Conservation (phyloP, 495 filamentous ascomycete species). For the Parachaetomium inaequale region DNA sequence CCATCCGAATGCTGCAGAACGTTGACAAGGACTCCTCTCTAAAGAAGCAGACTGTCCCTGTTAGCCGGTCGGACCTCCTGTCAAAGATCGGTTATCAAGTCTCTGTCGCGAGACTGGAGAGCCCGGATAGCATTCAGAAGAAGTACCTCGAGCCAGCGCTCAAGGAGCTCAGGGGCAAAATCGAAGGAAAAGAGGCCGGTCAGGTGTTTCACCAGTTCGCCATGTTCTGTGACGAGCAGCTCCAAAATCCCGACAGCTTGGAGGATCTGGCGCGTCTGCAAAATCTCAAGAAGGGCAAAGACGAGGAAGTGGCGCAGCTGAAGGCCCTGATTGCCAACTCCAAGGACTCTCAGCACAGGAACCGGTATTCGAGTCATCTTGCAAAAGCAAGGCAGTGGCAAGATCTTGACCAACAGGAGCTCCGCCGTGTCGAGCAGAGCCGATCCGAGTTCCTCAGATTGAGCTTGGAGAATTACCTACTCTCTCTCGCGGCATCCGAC, state of each 20-base stretch:
- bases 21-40: constrained; percentile 59
- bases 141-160: constrained; percentile 80
- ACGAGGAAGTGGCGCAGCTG: constrained; percentile 67
- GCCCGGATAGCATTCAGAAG: constrained; percentile 82
- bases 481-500: constrained; percentile 77
- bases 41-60: constrained; percentile 65
- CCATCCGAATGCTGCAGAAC: constrained; percentile 80
- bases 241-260: constrained; percentile 75
- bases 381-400: constrained; percentile 82
- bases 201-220: constrained; percentile 93
- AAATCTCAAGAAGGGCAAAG: constrained; percentile 75
- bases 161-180: constrained; percentile 67
- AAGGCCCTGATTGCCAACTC: constrained; percentile 47
- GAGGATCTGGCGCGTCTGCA: constrained; percentile 82
- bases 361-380: constrained; percentile 39
- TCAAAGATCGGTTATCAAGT: constrained; percentile 85
- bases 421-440: constrained; percentile 67
- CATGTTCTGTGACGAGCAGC: constrained; percentile 87
- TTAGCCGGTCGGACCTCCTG: constrained; percentile 75
- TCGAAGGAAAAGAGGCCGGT: constrained; percentile 69
- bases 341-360: constrained; percentile 38
- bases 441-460: constrained; percentile 77
- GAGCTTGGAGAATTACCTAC: constrained; percentile 92
- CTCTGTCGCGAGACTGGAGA: constrained; percentile 88
- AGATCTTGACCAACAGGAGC: constrained; percentile 80